These are phyloP conservation scores for Marasmius fiardii DNA, from an alignment of 1,284 basidiomycete genomes.

Conservation along the genomic window DNA sequence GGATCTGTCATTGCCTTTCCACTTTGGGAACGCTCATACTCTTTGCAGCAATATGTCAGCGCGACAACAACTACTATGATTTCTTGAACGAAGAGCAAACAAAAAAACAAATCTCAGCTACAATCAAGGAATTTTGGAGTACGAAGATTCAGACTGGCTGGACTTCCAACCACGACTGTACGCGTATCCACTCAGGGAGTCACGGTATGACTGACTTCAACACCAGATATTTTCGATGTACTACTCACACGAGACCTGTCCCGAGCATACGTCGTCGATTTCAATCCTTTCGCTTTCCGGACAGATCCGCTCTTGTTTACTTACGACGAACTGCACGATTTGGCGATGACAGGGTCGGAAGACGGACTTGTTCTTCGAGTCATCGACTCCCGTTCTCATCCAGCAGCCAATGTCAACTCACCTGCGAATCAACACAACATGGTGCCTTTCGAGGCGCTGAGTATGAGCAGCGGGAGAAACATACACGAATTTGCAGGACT, in stretches of 20 bases:
- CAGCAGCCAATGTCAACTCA: constrained; percentile 58
- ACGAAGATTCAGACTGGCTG: constrained; percentile 61
- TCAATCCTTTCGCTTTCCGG: constrained; percentile 83
- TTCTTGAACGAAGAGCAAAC: constrained; percentile 70
- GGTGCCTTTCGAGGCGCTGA: constrained; percentile 86
- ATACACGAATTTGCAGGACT: constrained; percentile 69
- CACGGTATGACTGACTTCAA: not conserved
- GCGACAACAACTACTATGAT: constrained; percentile 90
- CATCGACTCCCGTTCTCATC: constrained; percentile 73
- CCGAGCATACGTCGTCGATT: constrained; percentile 81
- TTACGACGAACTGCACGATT: constrained; percentile 70
- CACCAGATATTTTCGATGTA: constrained; percentile 80
- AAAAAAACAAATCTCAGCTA: constrained; percentile 48
- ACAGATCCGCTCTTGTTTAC: constrained; percentile 88
- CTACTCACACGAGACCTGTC: constrained; percentile 80
- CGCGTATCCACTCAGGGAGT: constrained; percentile 24
- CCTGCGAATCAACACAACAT: constrained; percentile 87
- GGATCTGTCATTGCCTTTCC: constrained; percentile 11
- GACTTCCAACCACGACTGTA: constrained; percentile 66
- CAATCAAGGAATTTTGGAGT: constrained; percentile 67
- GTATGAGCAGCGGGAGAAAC: constrained; percentile 69
- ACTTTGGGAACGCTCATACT: not conserved
- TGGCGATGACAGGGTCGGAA: constrained; percentile 25
- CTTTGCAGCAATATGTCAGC: constrained; percentile 74
- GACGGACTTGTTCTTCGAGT: constrained; percentile 53